Evolutionary conservation across 2,329 filamentous ascomycete genomes (phyloP).

Genomic region (Polytolypa hystricis): DNA sequence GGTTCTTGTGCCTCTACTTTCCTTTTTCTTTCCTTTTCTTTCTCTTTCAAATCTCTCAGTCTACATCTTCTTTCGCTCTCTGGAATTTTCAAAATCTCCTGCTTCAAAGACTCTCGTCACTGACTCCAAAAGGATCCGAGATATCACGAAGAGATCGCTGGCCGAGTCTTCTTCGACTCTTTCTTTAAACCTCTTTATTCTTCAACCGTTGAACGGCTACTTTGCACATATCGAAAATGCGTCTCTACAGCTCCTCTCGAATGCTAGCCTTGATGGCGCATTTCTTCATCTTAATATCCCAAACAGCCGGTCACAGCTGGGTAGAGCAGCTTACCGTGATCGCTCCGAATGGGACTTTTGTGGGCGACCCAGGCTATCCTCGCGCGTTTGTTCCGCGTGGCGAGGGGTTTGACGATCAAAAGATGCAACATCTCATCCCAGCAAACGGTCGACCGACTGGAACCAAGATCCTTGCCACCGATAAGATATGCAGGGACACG

Average conservation of each 20-base stretch:
- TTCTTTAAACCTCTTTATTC: neutral
- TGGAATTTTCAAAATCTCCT: neutral
- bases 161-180: constrained; percentile 5
- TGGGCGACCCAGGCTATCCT: constrained; percentile 61
- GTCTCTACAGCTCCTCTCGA: neutral
- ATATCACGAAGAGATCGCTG: constrained; percentile 4
- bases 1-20: neutral
- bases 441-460: constrained; percentile 38
- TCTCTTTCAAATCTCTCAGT: neutral
- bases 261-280: constrained; percentile 9
- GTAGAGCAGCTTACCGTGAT: constrained; percentile 65
- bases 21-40: neutral
- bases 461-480: constrained; percentile 38
- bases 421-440: constrained; percentile 55
- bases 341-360: constrained; percentile 60
- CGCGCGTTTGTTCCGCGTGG: constrained; percentile 56
- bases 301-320: constrained; percentile 60
- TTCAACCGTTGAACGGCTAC: neutral
- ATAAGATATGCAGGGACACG: constrained; percentile 51
- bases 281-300: constrained; percentile 19
- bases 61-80: neutral
- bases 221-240: neutral
- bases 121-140: constrained; percentile 6
- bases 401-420: constrained; percentile 45
- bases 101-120: constrained; percentile 1